Evolutionary conservation across 2,329 filamentous ascomycete genomes (phyloP).

Genomic region (Epichloe bromicola): DNA sequence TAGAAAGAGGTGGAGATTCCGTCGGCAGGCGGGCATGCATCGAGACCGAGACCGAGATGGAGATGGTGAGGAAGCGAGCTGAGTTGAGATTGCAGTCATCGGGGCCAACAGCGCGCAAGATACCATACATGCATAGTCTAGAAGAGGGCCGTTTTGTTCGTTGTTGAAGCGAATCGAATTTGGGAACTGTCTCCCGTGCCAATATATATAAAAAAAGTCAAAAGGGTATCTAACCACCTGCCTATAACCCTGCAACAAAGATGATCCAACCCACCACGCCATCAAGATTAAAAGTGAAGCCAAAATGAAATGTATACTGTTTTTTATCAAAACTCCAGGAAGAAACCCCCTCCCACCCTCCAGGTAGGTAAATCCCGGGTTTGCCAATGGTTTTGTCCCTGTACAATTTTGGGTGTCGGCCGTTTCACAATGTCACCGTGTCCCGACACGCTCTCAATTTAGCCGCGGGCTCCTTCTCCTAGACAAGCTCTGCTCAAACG

Average conservation of each 20-base stretch:
- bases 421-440: neutral
- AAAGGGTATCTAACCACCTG: conserved; percentile 8
- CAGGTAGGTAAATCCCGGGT: neutral
- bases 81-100: neutral
- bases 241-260: conserved; percentile 1
- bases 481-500: conserved; percentile 32
- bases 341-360: too few species aligned
- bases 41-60: too few species aligned
- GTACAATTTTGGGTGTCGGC: neutral
- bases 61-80: neutral
- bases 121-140: neutral
- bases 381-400: neutral
- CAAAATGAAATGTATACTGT: neutral
- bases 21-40: conserved; percentile 7
- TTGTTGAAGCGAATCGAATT: neutral
- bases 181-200: neutral
- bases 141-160: neutral
- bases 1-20: conserved; percentile 18
- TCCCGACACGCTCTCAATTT: conserved; percentile 13
- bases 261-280: conserved; percentile 2
- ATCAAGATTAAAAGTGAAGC: neutral
- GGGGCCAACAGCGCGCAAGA: neutral
- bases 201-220: neutral
- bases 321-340: neutral
- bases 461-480: conserved; percentile 44